Base-by-base conservation (phyloP, 140 eudicot species). In the Anethum foeniculum region DNA sequence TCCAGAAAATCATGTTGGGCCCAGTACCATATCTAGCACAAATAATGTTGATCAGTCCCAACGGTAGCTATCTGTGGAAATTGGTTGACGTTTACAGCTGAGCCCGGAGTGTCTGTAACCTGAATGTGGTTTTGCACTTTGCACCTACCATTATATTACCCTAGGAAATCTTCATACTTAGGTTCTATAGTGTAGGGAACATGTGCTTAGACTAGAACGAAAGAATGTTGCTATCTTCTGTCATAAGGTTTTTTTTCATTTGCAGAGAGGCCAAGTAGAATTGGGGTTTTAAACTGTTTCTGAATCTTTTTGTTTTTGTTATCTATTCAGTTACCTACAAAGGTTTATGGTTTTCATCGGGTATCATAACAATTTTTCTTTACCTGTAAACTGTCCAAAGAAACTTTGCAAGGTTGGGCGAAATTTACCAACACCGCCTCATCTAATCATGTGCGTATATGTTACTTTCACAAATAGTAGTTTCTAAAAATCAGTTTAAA, bases 1-100 rank as follows among this genome's bases (percentile, higher is more conserved):
- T 13, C 86, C 58, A 13, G 93, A 91, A 80, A 91, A 87, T 71
- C 91, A 87, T 69, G 89, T 82, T 6, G 89, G 93, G n/a, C 81
- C 93, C 13, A 91, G 93, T 62, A 79, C 75, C 52, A 81, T 81
- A 15, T 64, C 85, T 41, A 78, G 82, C 34, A 88, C 79, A 58
- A 75, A 93, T 34, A 83, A 82, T 62, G 75, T 89, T 16, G 92
- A 90, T 80, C 90, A 89, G 79, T 81, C 88, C 69, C 88, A 86
- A 68, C 83, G 92, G 90, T 89, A 83, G 76, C 71, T 41, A 52
- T 67, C 74, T 80, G 52, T 44, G 25, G 30, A 47, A n/a, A n/a
- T 6, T 8, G 28, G 52, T 16, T 15, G 23, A 25, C 1, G 18
- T 38, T 60, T 25, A 13, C 54, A 68, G 44, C 77, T 41, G 54